These are phyloP conservation scores for Pleurotus cornucopiae DNA, from an alignment of 768 basidiomycete genomes.

Conservation along the genomic window DNA sequence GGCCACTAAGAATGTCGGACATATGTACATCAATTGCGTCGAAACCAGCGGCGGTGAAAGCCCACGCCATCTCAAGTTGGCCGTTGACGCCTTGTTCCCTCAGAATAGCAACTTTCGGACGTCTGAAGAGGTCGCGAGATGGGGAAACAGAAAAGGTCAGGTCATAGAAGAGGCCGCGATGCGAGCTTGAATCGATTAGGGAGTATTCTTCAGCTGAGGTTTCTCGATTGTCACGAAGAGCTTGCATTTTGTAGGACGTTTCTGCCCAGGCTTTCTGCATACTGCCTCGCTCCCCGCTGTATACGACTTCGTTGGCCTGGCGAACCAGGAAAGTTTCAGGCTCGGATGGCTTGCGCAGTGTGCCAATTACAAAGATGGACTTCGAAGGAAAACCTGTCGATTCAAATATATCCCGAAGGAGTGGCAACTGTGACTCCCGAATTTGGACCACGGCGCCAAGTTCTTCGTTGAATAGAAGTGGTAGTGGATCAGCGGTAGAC, in stretches of 20 bases:
- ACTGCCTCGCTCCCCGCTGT: constrained; percentile 57
- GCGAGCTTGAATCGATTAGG: constrained; percentile 56
- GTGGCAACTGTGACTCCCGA: constrained; percentile 48
- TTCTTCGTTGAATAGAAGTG: constrained; percentile 92
- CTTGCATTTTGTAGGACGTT: constrained; percentile 91
- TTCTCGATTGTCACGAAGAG: constrained; percentile 76
- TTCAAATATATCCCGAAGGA: constrained; percentile 58
- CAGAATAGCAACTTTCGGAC: constrained; percentile 90
- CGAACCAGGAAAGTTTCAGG: constrained; percentile 67
- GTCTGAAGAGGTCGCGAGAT: constrained; percentile 34
- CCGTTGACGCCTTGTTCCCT: constrained; percentile 99
- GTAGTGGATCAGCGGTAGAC: constrained; percentile 48
- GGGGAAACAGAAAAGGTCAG: constrained; percentile 54
- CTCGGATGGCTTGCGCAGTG: constrained; percentile 46
- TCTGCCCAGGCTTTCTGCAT: constrained; percentile 91
- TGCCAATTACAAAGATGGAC: constrained; percentile 76
- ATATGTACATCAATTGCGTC: constrained; percentile 96
- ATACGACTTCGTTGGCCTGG: constrained; percentile 47
- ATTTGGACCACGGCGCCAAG: constrained; percentile 92
- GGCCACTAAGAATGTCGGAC: constrained; percentile 87
- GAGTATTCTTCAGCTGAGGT: constrained; percentile 80
- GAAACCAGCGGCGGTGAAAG: constrained; percentile 92
- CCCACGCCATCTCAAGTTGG: constrained; percentile 98
- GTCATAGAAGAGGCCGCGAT: constrained; percentile 71
- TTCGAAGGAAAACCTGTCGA: constrained; percentile 71